These are phyloP conservation scores for Ogataea saltuana DNA, from an alignment of 805 yeast genomes.

Conservation along the genomic window DNA sequence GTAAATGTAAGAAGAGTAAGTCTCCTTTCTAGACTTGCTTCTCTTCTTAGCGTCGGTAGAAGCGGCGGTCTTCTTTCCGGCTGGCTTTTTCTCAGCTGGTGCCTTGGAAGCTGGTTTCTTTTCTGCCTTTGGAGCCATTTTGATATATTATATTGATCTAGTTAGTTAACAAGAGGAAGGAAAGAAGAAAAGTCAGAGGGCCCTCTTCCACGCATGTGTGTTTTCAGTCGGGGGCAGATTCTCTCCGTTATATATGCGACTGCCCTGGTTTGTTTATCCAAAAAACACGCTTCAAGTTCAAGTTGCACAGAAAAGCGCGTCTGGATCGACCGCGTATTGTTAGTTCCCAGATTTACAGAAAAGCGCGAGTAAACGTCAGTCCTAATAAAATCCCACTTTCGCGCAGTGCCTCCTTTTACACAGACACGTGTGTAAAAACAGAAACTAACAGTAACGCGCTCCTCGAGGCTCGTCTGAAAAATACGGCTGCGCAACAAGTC, in stretches of 20 bases:
- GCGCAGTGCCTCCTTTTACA: constrained; percentile 3
- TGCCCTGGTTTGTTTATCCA: neutral
- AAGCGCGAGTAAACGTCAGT: constrained; percentile 12
- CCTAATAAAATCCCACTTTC: constrained; percentile 1
- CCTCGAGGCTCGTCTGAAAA: neutral
- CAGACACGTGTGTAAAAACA: constrained; percentile 6
- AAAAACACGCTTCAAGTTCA: neutral
- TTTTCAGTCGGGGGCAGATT: neutral
- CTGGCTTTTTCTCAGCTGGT: constrained; percentile 93
- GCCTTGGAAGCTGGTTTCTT: constrained; percentile 89
- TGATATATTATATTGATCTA: constrained; percentile 18
- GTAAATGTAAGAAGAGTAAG: constrained; percentile 97
- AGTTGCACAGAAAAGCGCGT: constrained; percentile 1
- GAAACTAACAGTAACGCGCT: constrained; percentile 7
- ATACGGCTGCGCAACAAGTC: neutral
- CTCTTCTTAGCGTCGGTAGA: constrained; percentile 85
- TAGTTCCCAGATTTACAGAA: constrained; percentile 4
- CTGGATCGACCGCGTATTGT: neutral
- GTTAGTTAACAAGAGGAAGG: constrained; percentile 1
- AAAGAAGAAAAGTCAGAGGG: constrained; percentile 2
- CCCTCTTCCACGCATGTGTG: neutral
- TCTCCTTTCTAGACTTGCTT: constrained; percentile 94
- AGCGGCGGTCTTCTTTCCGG: constrained; percentile 88
- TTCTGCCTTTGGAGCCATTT: constrained; percentile 67
- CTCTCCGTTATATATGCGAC: constrained; percentile 5